These are phyloP conservation scores for Albifimbria verrucaria DNA, from an alignment of 2,329 filamentous ascomycete species.

Conservation along the genomic window DNA sequence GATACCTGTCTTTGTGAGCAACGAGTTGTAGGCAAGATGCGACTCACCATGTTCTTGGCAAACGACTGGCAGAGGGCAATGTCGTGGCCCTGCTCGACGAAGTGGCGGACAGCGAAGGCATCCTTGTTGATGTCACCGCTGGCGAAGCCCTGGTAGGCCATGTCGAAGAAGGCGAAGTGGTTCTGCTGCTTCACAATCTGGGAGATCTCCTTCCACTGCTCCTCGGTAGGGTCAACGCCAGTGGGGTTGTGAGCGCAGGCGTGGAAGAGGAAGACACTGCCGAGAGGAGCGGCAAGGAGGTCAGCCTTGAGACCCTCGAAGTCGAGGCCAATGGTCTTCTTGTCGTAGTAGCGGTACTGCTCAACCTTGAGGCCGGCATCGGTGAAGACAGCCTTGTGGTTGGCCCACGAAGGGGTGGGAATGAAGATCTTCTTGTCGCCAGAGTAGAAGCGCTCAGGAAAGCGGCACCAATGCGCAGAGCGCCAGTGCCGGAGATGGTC, in stretches of 20 bases:
- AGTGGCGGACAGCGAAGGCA: conserved; percentile 90
- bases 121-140: conserved; percentile 89
- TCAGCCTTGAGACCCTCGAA: conserved; percentile 91
- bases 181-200: conserved; percentile 78
- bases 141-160: conserved; percentile 98
- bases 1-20: not conserved
- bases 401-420: conserved; percentile 94
- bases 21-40: not conserved
- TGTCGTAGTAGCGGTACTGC: conserved; percentile 99
- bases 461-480: conserved; percentile 87
- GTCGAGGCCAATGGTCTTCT: conserved; percentile 96
- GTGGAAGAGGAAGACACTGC: conserved; percentile 89
- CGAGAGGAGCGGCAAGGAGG: conserved; percentile 82
- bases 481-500: conserved; percentile 96
- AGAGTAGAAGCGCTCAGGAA: conserved; percentile 92
- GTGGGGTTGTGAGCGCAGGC: conserved; percentile 98
- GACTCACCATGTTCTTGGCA: conserved; percentile 93
- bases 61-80: conserved; percentile 89
- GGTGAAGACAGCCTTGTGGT: conserved; percentile 95
- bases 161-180: conserved; percentile 97
- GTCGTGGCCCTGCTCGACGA: conserved; percentile 87
- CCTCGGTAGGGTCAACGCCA: conserved; percentile 85
- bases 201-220: conserved; percentile 92
- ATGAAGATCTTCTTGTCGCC: conserved; percentile 95
- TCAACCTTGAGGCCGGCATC: conserved; percentile 88